Evolutionary conservation across 179 eudicot species (phyloP), one percentile per base, ranked within the genome.

Genomic region (Gypsophila paniculata): DNA sequence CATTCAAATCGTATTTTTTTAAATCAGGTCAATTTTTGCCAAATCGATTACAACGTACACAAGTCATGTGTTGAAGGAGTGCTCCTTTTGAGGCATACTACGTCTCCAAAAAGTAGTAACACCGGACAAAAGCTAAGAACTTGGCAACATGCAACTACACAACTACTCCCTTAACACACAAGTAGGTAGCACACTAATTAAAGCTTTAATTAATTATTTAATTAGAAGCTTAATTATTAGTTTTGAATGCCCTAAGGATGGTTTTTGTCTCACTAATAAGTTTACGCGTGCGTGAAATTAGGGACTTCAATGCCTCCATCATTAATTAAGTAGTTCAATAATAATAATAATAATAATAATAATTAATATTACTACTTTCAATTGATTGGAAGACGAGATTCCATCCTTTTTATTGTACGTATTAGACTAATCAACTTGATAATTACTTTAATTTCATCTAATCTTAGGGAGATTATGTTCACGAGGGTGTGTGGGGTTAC

Each of bases 281-380:
- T 78, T 78, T 78, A 71, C 81, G 77, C 81, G 81, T 78, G 81
- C 77, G 72, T 57, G 53, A 74, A 71, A 63, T 55, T 78, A 69
- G 82, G 81, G 36, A 48, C 34, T 64, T 69, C 21, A 59, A 73
- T 61, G 65, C 12, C 73, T 67, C 23, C 68, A 77, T 76, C 67
- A 71, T 68, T 71, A 44, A 12, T 64, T 23, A 57, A 48, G 34
- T 29, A 1, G 34, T 29, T 29, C 34, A 29, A 29, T 29, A 4
- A 29, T 29, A 29, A 29, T 29, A 1, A 29, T 29, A 29, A 29
- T 29, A 4, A 29, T 29, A 29, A 29, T 29, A 1, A 29, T 29
- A 29, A 29, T 29, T 29, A 29, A 29, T 29, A 29, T 29, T 65
- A 8, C 19, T 72, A 12, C 8, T n/a, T 58, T 38, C 17, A 48